Base-by-base conservation (phyloP, 108 stramenopile species). In the Cyclostephanos invisitatus region DNA sequence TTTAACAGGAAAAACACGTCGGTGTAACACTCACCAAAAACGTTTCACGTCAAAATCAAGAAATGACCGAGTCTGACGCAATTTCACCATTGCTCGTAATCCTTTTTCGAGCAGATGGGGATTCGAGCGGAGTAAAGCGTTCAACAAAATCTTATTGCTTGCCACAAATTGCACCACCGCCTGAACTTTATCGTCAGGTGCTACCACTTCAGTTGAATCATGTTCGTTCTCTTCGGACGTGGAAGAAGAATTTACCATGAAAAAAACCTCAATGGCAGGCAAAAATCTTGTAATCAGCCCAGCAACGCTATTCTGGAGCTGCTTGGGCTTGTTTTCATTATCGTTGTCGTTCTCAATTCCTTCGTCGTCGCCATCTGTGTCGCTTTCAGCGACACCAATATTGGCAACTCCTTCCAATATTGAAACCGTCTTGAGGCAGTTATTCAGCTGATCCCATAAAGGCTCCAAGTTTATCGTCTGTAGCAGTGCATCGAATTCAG, bases 1-100 rank as follows among this genome's bases (percentile, higher is more conserved):
- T n/a, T n/a, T n/a, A n/a, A 32, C 4, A 32, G 32, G 32, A 4
- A 4, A 4, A 32, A 32, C 2, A 32, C 32, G 32, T 32, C 32
- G 32, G 3, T 3, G 32, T 3, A 32, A 29, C 2, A 57, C 56
- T 27, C 17, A n/a, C 17, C 27, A 27, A 28, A 5, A 32, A 14
- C 97, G 82, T 73, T 99, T 99, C 49, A 97, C 94, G 73, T 97
- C 97, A 75, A 99, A 99, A 80, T 95, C 94, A 24, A 99, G 83
- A 61, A 88, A 83, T 28, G 78, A 70, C 18, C 96, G 77, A 73
- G 94, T 96, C 51, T 85, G 83, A 12, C 94, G 89, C 59, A 94
- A 84, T 24, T 89, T 84, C 18, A 97, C 89, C 82, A 99, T 83
- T 3, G 94, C 83, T 25, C 81, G 70, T 48, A 99, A 80, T 38